A percentile compares a stretch with the other conserved stretches of the same genome.
These are phyloP conservation scores for Dryadomyces sulphureus DNA, from an alignment of 2,329 filamentous ascomycete genomes.

Conservation along the genomic window DNA sequence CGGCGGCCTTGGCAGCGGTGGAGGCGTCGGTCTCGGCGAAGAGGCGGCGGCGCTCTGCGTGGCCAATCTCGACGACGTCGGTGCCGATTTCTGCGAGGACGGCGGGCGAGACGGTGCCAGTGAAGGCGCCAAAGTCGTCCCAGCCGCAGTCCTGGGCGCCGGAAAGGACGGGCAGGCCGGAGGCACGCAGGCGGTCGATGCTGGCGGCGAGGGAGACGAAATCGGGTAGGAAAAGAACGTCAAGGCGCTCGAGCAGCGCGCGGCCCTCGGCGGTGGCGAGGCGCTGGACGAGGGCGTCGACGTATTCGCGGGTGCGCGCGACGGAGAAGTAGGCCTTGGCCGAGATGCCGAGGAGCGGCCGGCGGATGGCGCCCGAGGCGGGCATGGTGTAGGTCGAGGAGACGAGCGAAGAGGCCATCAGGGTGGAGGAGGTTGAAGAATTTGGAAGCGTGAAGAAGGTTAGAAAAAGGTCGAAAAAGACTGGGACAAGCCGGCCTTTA, in stretches of 20 bases:
- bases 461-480: neutral
- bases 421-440: too few relatives aligned
- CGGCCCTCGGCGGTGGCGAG: constrained; percentile 19
- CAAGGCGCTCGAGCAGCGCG: constrained; percentile 29
- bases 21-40: constrained; percentile 62
- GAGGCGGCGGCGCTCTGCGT: constrained; percentile 60
- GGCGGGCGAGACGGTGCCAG: constrained; percentile 60
- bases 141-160: constrained; percentile 67
- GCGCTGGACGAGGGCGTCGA: constrained; percentile 30
- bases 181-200: constrained; percentile 27
- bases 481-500: too few relatives aligned
- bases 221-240: constrained; percentile 68
- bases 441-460: too few relatives aligned
- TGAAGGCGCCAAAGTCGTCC: constrained; percentile 58
- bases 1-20: constrained; percentile 54
- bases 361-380: too few relatives aligned
- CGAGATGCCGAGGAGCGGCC: constrained; percentile 56
- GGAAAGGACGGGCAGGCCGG: constrained; percentile 35
- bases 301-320: constrained; percentile 42
- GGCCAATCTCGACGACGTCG: constrained; percentile 61
- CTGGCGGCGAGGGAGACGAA: constrained; percentile 51
- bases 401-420: too few relatives aligned
- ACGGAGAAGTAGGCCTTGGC: constrained; percentile 73
- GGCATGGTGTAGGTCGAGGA: neutral
- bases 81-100: constrained; percentile 54